Percentiles rank a stretch among this genome's conserved stretches.
Conservation (phyloP, 164 flowering plant species). For the Nymphaea thermarum region DNA sequence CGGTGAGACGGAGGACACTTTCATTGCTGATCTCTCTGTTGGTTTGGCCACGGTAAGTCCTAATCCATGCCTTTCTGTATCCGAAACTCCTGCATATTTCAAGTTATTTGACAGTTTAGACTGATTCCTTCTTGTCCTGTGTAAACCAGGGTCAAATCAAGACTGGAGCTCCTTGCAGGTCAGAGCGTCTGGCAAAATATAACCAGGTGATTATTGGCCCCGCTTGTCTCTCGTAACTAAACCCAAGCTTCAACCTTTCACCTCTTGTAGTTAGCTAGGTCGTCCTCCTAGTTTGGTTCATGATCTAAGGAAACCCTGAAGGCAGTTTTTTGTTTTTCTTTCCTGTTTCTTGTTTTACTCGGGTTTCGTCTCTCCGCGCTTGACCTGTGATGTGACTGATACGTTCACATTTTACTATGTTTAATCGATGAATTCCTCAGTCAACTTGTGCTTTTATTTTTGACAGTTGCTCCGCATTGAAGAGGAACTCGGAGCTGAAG, state of each 20-base stretch:
- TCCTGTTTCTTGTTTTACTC: background rate
- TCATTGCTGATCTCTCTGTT: constrained; percentile 39
- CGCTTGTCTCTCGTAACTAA: too few relatives aligned
- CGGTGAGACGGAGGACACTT: constrained; percentile 41
- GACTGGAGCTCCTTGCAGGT: constrained; percentile 37
- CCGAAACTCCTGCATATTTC: background rate
- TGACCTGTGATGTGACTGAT: background rate
- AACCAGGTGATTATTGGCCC: constrained; percentile 19
- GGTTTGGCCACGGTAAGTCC: constrained; percentile 30
- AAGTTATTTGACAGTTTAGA: background rate
- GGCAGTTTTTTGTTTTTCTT: background rate
- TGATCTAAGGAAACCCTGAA: background rate
- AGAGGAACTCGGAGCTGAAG: constrained; percentile 44
- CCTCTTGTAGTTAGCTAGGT: too few relatives aligned
- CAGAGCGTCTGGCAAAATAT: constrained; percentile 32
- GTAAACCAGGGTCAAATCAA: constrained; percentile 26
- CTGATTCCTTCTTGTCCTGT: background rate
- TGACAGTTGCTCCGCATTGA: constrained; percentile 47
- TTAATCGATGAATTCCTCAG: background rate
- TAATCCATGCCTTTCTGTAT: background rate
- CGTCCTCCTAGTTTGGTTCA: too few relatives aligned
- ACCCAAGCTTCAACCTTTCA: too few relatives aligned
- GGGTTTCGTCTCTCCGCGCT: background rate
- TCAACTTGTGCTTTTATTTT: constrained; percentile 1
- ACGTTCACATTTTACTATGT: background rate